Conservation (phyloP, 139 green algal species). For the Dunaliella primolecta region DNA sequence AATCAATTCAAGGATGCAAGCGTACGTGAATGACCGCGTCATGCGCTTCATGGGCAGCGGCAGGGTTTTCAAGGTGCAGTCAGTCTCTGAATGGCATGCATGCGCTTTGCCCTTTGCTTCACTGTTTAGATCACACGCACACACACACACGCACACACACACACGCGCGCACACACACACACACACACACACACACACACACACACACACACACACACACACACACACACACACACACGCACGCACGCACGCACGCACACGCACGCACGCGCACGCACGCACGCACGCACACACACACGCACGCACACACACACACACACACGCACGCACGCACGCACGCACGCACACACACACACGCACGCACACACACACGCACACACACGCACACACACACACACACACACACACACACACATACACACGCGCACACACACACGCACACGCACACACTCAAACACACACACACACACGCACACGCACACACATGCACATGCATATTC, state of each 20-base stretch:
- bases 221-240: not conserved
- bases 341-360: not conserved
- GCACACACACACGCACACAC: not conserved
- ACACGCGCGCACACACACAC: not conserved
- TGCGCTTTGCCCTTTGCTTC: too few species aligned
- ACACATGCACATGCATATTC: not conserved
- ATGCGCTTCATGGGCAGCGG: slow-evolving; percentile 34
- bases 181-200: not conserved
- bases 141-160: not conserved
- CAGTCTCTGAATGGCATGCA: not conserved
- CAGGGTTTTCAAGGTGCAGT: slow-evolving; percentile 31
- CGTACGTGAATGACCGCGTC: slow-evolving; percentile 27
- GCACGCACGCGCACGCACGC: not conserved
- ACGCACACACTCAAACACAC: not conserved
- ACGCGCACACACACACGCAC: not conserved
- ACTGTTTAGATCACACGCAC: too few species aligned
- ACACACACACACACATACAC: not conserved
- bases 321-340: not conserved
- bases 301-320: not conserved
- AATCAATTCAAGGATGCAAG: not conserved
- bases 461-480: not conserved
- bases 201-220: not conserved
- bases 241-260: not conserved
- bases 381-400: not conserved
- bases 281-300: not conserved